A percentile compares a stretch with the other conserved stretches of the same genome.
phyloP scores from a whole-genome alignment of 495 filamentous ascomycete genomes.

The Penicillium turbatum region DNA sequence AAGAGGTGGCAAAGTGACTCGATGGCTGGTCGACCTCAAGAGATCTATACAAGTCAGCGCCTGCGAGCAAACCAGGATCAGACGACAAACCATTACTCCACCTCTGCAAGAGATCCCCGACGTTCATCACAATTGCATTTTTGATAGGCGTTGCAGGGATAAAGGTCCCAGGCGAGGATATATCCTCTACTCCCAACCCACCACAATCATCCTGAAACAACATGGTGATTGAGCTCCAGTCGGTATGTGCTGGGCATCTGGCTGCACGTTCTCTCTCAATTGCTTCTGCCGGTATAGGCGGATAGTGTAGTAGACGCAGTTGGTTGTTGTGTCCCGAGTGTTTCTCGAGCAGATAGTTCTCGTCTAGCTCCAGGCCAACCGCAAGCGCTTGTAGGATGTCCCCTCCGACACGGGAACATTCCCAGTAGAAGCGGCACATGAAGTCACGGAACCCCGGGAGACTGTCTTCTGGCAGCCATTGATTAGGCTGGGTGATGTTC shows the following conservation, averaged over 20 bases:
- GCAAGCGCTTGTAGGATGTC: slow-evolving; percentile 52
- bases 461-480: slow-evolving; percentile 56
- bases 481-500: slow-evolving; percentile 54
- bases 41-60: slow-evolving; percentile 32
- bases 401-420: slow-evolving; percentile 40
- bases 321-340: slow-evolving; percentile 59
- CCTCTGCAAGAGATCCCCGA: slow-evolving; percentile 56
- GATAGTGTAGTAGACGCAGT: slow-evolving; percentile 63
- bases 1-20: slow-evolving; percentile 44
- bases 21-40: slow-evolving; percentile 53
- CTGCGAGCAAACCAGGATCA: background rate
- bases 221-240: slow-evolving; percentile 50
- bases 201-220: slow-evolving; percentile 51
- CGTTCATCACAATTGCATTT: slow-evolving; percentile 53
- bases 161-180: slow-evolving; percentile 45
- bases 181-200: slow-evolving; percentile 55
- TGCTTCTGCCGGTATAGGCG: slow-evolving; percentile 47
- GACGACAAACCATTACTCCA: slow-evolving; percentile 53
- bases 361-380: slow-evolving; percentile 44
- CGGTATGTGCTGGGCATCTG: slow-evolving; percentile 53
- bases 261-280: slow-evolving; percentile 42
- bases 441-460: slow-evolving; percentile 59
- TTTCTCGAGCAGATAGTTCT: slow-evolving; percentile 48
- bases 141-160: slow-evolving; percentile 47
- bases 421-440: slow-evolving; percentile 55